Conservation (phyloP, 331 rosid species). For the Prunus yedoensis region DNA sequence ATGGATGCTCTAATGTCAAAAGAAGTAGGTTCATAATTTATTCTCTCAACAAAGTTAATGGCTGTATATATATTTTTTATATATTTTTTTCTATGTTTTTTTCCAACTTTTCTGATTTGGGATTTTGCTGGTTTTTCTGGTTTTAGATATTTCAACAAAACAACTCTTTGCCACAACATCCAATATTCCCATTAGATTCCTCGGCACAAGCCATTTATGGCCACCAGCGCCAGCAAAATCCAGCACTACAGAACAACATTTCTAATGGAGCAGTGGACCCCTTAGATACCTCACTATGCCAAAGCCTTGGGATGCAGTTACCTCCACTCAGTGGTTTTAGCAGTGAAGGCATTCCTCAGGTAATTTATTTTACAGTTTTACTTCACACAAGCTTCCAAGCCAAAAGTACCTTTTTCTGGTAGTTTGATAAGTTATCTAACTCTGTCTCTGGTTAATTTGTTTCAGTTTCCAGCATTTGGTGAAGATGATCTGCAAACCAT, state of each 20-base stretch:
- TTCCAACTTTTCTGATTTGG: slow-evolving; percentile 24
- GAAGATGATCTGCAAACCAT: slow-evolving; percentile 81
- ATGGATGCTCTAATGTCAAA: slow-evolving; percentile 67
- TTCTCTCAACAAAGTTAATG: slow-evolving; percentile 14
- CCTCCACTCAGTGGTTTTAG: slow-evolving; percentile 54
- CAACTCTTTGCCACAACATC: slow-evolving; percentile 46
- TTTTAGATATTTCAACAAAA: slow-evolving; percentile 69
- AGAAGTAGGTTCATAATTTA: slow-evolving; percentile 54
- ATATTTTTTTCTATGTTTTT: slow-evolving; percentile 16
- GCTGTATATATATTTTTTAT: neutral
- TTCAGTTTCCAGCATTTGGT: slow-evolving; percentile 68
- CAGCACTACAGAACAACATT: slow-evolving; percentile 43
- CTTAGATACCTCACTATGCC: slow-evolving; percentile 52
- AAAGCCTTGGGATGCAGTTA: slow-evolving; percentile 61
- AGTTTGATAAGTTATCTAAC: neutral
- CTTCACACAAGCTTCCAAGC: neutral
- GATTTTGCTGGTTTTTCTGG: slow-evolving; percentile 24
- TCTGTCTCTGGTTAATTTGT: slow-evolving; percentile 17
- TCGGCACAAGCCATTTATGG: slow-evolving; percentile 69
- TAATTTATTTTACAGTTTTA: slow-evolving; percentile 24
- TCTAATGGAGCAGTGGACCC: slow-evolving; percentile 64
- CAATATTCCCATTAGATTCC: slow-evolving; percentile 78
- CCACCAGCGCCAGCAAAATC: slow-evolving; percentile 61
- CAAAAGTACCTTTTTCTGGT: neutral
- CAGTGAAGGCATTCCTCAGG: slow-evolving; percentile 56